phyloP scores from a whole-genome alignment of 805 yeast genomes.

The Cyberlindnera japonica region DNA sequence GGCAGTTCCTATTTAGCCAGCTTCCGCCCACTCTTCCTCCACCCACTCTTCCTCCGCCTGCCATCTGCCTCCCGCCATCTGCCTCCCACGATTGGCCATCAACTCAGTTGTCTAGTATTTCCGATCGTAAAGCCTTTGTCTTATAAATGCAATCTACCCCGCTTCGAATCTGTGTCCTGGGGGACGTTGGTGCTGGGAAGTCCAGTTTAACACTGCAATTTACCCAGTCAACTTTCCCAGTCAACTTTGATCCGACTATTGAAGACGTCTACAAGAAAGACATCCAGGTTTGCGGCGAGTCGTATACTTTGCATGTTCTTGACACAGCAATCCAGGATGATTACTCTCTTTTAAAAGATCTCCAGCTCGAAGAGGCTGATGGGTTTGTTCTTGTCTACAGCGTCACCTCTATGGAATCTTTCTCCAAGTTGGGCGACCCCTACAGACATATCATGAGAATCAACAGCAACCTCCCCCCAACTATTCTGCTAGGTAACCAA shows the following conservation, averaged over 20 bases:
- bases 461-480: conserved; percentile 19
- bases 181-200: conserved; percentile 70
- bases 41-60: too few relatives aligned
- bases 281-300: conserved; percentile 50
- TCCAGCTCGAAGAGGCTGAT: conserved; percentile 27
- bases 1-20: too few relatives aligned
- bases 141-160: not conserved
- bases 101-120: too few relatives aligned
- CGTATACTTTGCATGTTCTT: conserved; percentile 52
- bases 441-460: conserved; percentile 22
- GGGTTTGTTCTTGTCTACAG: conserved; percentile 21
- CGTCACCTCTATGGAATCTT: conserved; percentile 16
- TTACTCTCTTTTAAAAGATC: conserved; percentile 63
- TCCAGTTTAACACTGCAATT: conserved; percentile 61
- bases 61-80: too few relatives aligned
- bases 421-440: conserved; percentile 9
- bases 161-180: conserved; percentile 42
- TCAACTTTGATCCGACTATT: conserved; percentile 64
- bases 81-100: too few relatives aligned
- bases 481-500: conserved; percentile 20
- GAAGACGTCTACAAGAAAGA: conserved; percentile 63
- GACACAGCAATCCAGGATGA: conserved; percentile 85
- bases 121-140: too few relatives aligned
- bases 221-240: conserved; percentile 59
- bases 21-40: too few relatives aligned